Percentiles rank a stretch among this genome's conserved stretches.
Conservation (phyloP, 345 rosid genomes). For the Toxicodendron radicans region DNA sequence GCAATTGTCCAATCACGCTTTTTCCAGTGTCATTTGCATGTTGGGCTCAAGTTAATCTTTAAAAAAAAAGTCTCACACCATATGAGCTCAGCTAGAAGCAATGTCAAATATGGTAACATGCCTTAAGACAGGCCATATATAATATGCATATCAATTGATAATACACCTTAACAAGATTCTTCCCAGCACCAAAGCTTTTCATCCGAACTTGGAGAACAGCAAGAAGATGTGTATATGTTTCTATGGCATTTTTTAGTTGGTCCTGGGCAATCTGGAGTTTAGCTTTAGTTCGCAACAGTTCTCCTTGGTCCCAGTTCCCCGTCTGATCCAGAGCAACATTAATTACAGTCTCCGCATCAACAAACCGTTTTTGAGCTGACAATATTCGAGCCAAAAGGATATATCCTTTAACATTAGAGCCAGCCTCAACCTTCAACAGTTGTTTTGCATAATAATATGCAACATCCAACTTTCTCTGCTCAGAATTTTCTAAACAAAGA, state of each 20-base stretch:
- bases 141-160: not conserved
- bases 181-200: slow-evolving; percentile 43
- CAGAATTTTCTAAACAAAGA: slow-evolving; percentile 62
- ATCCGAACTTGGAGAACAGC: slow-evolving; percentile 63
- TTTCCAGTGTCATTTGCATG: not conserved
- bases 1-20: not conserved
- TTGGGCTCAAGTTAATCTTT: not conserved
- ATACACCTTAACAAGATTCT: slow-evolving; percentile 45
- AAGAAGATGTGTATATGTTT: slow-evolving; percentile 60
- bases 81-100: not conserved
- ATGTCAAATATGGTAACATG: not conserved
- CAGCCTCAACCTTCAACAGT: slow-evolving; percentile 51
- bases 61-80: not conserved
- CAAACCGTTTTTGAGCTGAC: slow-evolving; percentile 60
- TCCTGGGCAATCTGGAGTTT: slow-evolving; percentile 71
- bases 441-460: slow-evolving; percentile 57
- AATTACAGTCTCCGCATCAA: slow-evolving; percentile 57
- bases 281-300: slow-evolving; percentile 68
- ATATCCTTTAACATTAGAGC: slow-evolving; percentile 47
- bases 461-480: slow-evolving; percentile 65
- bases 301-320: slow-evolving; percentile 74
- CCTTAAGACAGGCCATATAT: not conserved
- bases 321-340: slow-evolving; percentile 65
- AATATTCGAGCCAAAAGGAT: slow-evolving; percentile 63
- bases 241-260: slow-evolving; percentile 43